Base-by-base conservation (phyloP, 768 basidiomycete species). In the Amanita exitialis region DNA sequence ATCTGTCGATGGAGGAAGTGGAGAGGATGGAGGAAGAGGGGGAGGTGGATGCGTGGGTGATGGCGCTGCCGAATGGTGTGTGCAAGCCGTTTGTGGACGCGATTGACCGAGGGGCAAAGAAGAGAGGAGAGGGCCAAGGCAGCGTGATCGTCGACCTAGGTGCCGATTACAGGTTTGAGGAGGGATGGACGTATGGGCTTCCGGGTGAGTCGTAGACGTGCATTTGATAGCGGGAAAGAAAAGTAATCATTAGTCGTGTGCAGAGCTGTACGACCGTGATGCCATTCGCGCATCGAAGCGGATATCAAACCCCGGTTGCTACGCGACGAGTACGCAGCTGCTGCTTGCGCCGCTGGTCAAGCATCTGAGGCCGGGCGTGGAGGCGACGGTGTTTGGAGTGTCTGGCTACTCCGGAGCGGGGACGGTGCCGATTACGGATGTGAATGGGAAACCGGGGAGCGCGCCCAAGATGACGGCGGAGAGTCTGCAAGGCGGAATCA, bases 301-400 rank as follows among this genome's bases (percentile, higher is more conserved):
- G 39, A 91, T 98, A 56, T 89, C 96, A 44, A 99, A 99, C 69
- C 96, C 96, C 1, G 96, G 96, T 38, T 99, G 96, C 64, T 99
- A 93, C 63, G 87, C 94, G 4, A 98, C 96, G 30, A 90, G 91
- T 44, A 77, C 83, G 1, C 96, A 98, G 67, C 75, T 98, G 54
- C 80, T 98, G 50, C 68, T 96, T 54, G 96, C 94, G 0, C 96
- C 96, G 16, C 75, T 98, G 16, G 72, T 96, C 49, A 72, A 80
- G 51, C 78, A 84, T 66, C 64, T 95, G 54, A 74, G 80, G 47
- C 71, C 72, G 4, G 70, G 68, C 2, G 68, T 77, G 18, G 75
- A 76, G 58, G 90, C 94, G 1, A 89, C 92, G 1, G 80, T 99
- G 21, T 95, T 97, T 62, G 95, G 88, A 15, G 66, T 95, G 49